phyloP scores from a whole-genome alignment of 345 rosid species.

The Gossypium anomalum region DNA sequence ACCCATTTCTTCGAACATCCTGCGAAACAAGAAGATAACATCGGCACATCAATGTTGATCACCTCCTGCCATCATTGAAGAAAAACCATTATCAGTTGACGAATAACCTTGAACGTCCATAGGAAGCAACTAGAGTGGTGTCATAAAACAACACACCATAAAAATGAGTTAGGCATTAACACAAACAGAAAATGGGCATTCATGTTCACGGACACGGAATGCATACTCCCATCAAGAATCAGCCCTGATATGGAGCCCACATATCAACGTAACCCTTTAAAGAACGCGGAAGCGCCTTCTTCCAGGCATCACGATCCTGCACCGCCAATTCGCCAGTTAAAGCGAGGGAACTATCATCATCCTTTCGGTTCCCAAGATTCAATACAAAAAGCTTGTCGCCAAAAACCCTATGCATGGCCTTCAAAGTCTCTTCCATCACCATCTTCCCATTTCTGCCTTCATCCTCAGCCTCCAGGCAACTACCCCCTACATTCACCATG shows the following conservation, averaged over 20 bases:
- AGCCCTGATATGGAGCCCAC: conserved; percentile 51
- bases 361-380: conserved; percentile 19
- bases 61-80: too few relatives aligned
- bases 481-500: conserved; percentile 63
- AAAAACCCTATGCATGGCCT: conserved; percentile 59
- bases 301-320: conserved; percentile 34
- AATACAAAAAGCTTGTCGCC: conserved; percentile 47
- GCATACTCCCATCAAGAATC: conserved; percentile 3
- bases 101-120: neutral
- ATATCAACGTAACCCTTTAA: conserved; percentile 52
- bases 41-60: too few relatives aligned
- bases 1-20: too few relatives aligned
- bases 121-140: neutral
- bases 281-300: conserved; percentile 35
- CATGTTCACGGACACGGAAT: neutral
- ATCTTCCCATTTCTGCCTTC: conserved; percentile 52
- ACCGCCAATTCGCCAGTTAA: neutral
- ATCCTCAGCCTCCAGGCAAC: conserved; percentile 54
- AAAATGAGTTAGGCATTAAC: neutral
- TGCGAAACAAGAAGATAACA: too few relatives aligned
- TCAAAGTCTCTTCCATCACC: conserved; percentile 68
- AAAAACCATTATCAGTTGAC: neutral
- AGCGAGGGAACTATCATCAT: conserved; percentile 8
- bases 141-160: neutral
- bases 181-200: neutral